Evolutionary conservation across 306 rosid species (phyloP), one percentile per base, ranked within the genome.

Genomic region (Amphicarpaea edgeworthii): DNA sequence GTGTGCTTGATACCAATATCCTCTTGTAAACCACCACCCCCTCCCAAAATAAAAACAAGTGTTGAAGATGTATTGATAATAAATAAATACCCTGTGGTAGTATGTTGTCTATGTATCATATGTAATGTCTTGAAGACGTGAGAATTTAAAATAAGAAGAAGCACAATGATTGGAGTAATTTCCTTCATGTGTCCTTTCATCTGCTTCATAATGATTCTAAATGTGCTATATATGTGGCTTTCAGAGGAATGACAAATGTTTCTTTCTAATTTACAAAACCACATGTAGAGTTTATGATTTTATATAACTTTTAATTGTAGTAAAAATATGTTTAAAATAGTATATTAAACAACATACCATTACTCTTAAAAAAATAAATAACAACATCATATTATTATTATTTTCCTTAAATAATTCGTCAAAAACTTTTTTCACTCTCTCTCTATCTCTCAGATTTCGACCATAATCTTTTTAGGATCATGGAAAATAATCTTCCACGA

Each of bases 41-140:
- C 3, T 37, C 16, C 38, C 37, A 70, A 54, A 34, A 43, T 17
- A 58, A 57, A 60, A 60, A 3, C 0, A 42, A 23, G 34, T 28
- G 77, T 54, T 43, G 63, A 47, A 20, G 55, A 17, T 60, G 78
- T 61, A 79, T 14, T 16, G 55, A 54, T 5, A 71, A 65, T 37
- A 61, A 9, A 49, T n/a, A n/a, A 28, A 28, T 10, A 58, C 58
- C 72, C 37, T 71, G 12, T 77, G 72, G 15, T 75, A 54, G n/a
- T n/a, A n/a, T n/a, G n/a, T n/a, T 53, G 57, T 72, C 16, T 66
- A 5, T 69, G 77, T 73, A 49, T 68, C 69, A 80, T 59, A 46
- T 53, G 2, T 46, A 19, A 26, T 79, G 82, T 81, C 17, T 72
- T 81, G 76, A 75, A 71, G 28, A 75, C 68, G 73, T 84, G 65